Evolutionary conservation across 306 rosid genomes (phyloP).

Genomic region (Urtica urens): DNA sequence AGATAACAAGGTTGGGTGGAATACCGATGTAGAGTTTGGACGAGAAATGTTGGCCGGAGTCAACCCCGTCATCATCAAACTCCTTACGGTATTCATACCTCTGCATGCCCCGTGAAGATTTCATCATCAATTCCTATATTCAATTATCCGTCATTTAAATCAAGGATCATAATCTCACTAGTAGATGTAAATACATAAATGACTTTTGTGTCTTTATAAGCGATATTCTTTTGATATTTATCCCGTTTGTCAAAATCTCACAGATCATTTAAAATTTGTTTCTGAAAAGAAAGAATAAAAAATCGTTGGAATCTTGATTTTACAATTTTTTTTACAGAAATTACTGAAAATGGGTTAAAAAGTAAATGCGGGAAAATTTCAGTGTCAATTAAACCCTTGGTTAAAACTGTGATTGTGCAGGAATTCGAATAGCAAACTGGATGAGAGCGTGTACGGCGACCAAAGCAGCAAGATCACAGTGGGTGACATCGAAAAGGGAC

Average conservation of each 20-base stretch:
- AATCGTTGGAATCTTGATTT: background rate
- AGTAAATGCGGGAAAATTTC: no score
- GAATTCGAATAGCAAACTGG: conserved; percentile 52
- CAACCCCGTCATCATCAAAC: conserved; percentile 39
- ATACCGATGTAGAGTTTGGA: conserved; percentile 66
- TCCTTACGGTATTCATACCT: conserved; percentile 40
- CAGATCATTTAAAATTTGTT: no score
- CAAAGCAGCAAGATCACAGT: conserved; percentile 39
- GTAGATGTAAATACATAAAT: no score
- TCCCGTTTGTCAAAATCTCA: no score
- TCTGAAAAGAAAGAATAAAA: background rate
- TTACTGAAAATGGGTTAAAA: no score
- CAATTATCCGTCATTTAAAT: background rate
- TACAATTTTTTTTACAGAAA: background rate
- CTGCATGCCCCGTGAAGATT: background rate
- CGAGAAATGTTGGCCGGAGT: conserved; percentile 71
- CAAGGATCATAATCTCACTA: background rate
- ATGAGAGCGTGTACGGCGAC: conserved; percentile 37
- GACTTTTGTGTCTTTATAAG: no score
- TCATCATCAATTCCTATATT: no score
- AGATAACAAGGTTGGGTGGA: conserved; percentile 55
- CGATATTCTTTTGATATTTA: no score
- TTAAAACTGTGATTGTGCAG: no score
- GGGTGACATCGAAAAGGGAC: conserved; percentile 27
- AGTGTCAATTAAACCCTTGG: no score